These are phyloP conservation scores for Tricholoma terreum DNA, from an alignment of 768 basidiomycete genomes.

Conservation along the genomic window DNA sequence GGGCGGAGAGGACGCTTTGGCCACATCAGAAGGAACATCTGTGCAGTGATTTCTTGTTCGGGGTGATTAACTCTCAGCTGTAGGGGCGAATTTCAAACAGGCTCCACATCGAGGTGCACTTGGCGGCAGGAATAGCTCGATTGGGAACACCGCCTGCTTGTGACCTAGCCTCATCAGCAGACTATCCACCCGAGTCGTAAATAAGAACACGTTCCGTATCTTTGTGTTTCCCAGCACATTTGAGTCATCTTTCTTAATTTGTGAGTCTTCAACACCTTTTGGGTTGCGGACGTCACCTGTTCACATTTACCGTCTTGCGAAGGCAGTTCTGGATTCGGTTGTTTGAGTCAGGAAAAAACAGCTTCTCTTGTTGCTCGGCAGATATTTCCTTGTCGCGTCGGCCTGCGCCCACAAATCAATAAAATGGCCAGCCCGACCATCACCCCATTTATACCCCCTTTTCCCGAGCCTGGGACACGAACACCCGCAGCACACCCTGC, in stretches of 20 bases:
- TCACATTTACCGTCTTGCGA: neutral
- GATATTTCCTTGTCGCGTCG: neutral
- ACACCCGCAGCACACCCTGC: constrained; percentile 25
- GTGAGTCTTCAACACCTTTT: constrained; percentile 4
- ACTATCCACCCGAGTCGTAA: neutral
- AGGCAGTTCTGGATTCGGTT: neutral
- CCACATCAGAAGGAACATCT: constrained; percentile 1
- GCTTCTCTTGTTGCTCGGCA: neutral
- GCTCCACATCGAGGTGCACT: neutral
- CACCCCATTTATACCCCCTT: constrained; percentile 35
- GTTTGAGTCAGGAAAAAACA: neutral
- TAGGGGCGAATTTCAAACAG: neutral
- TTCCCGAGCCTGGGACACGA: constrained; percentile 34
- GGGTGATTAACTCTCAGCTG: neutral
- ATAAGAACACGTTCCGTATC: neutral
- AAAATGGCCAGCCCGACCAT: constrained; percentile 16
- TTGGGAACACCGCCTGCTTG: neutral
- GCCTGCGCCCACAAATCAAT: constrained; percentile 1
- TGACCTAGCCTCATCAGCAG: neutral
- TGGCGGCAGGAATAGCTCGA: neutral
- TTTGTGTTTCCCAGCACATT: neutral
- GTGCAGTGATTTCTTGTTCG: neutral
- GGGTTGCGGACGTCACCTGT: neutral
- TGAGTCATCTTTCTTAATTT: constrained; percentile 11
- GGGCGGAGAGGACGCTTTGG: neutral